Base-by-base conservation (phyloP, 106 monocot genomes). In the Alisma plantagoaquatica region DNA sequence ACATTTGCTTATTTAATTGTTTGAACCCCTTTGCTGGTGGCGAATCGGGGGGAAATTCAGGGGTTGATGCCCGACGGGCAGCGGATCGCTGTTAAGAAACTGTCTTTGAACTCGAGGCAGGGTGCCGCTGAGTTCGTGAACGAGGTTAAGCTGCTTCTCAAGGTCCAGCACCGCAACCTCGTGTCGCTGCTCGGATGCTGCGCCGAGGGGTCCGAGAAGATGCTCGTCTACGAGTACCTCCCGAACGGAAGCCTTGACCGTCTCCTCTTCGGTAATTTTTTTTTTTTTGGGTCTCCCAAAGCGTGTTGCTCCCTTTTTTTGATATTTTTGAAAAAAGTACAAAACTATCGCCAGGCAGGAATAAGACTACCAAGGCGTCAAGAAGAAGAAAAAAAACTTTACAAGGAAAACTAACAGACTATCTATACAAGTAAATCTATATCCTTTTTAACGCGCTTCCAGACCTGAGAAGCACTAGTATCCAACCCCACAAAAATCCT, bases 161-260 rank as follows among this genome's bases (percentile, higher is more conserved):
- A 75, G 68, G 67, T 87, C 18, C 82, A 82, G 66, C 87, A 87
- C 56, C 59, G 75, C 41, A 82, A 82, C 61, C 69, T 87, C 4
- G 86, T 87, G 33, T 69, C 72, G 8, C 74, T 87, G n/a, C 74
- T 73, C 10, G 87, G 82, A 27, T 87, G 81, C 41, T 87, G 82
- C 47, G 55, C 69, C 2, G 46, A 82, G 10, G 49, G 59, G 9
- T 50, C 62, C 19, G 67, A 78, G 29, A 75, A 78, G 72, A 78
- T 87, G 87, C 82, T 87, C 25, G 77, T 87, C 29, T 82, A 82
- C 31, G 77, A 78, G 15, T 87, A 67, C 71, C 58, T 87, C 47
- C 77, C 75, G 27, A 82, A 82, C 43, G 49, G 74, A 23, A 81
- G 81, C 65, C 87, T 87, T 23, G 87, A 87, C 56, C 53, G 46